Conservation (phyloP, 2,329 filamentous ascomycete species). For the Hyphodiscus sp. region DNA sequence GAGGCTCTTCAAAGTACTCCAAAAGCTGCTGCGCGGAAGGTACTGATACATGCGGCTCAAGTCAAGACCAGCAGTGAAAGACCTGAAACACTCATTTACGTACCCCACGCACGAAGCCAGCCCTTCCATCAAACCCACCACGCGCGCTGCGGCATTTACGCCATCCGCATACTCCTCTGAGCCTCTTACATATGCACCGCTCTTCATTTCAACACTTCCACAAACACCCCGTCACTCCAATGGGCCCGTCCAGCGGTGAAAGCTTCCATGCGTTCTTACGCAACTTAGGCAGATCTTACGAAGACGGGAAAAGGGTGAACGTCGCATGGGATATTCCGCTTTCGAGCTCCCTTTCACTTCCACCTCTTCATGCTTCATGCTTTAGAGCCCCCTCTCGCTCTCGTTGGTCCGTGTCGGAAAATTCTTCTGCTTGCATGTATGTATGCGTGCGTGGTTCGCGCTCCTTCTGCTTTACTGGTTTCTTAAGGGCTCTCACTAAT, state of each 20-base stretch:
- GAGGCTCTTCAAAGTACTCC: not conserved
- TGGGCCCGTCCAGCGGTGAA: not conserved
- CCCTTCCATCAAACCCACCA: not conserved
- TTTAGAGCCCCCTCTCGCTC: not conserved
- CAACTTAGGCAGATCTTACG: not conserved
- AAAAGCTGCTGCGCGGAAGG: not conserved
- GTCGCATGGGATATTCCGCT: not conserved
- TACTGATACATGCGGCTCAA: not conserved
- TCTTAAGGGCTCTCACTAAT: no score
- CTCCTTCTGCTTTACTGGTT: not conserved
- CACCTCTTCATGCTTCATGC: no score
- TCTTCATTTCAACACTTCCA: no score
- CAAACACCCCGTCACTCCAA: not conserved
- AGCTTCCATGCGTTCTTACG: not conserved
- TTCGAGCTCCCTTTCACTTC: no score
- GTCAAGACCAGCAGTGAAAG: not conserved
- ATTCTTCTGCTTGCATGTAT: not conserved
- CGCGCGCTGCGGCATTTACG: not conserved
- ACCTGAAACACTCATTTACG: not conserved
- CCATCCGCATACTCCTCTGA: no score
- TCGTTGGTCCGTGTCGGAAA: not conserved
- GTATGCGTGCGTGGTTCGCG: not conserved
- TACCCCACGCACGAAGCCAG: not conserved
- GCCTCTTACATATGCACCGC: constrained; percentile 1
- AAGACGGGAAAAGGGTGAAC: not conserved